A percentile compares a stretch with the other conserved stretches of the same genome.
These are phyloP conservation scores for Aspergillus fischeri DNA, from an alignment of 2,329 filamentous ascomycete genomes.

Conservation along the genomic window DNA sequence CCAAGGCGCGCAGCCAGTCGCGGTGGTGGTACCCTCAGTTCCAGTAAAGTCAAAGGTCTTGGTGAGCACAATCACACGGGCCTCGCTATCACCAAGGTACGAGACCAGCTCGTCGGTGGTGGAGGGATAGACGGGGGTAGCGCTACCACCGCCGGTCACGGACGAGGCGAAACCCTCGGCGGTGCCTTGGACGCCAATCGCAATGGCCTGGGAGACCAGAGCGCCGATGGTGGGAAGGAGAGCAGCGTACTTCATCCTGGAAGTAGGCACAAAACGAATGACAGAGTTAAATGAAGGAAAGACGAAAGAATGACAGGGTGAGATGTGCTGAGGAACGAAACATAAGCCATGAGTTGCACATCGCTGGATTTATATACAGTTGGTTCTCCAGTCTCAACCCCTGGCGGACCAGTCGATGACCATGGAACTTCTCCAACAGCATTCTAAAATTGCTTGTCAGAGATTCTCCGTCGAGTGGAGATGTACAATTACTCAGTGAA, in stretches of 20 bases:
- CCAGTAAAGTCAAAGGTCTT: slow-evolving; percentile 19
- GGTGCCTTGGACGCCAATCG: slow-evolving; percentile 23
- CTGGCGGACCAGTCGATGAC: no score
- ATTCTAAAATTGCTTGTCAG: neutral
- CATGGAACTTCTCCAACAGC: neutral
- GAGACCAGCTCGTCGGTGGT: slow-evolving; percentile 54
- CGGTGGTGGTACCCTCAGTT: slow-evolving; percentile 39
- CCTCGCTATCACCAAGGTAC: slow-evolving; percentile 52
- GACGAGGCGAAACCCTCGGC: slow-evolving; percentile 50
- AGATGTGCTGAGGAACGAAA: neutral
- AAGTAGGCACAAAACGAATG: neutral
- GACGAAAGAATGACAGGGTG: neutral
- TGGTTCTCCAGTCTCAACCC: no score
- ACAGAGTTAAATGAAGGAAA: neutral
- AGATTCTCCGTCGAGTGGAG: neutral
- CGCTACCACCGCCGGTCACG: slow-evolving; percentile 58
- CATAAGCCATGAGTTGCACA: neutral
- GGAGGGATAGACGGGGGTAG: slow-evolving; percentile 51
- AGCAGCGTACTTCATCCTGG: neutral
- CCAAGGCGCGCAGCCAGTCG: slow-evolving; percentile 56
- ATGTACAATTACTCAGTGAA: neutral
- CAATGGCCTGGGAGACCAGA: slow-evolving; percentile 5
- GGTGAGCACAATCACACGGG: slow-evolving; percentile 53
- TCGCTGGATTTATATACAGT: neutral
- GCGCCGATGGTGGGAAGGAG: neutral